These are phyloP conservation scores for Asclepias syriaca DNA, from an alignment of 257 asterid species.

Conservation along the genomic window DNA sequence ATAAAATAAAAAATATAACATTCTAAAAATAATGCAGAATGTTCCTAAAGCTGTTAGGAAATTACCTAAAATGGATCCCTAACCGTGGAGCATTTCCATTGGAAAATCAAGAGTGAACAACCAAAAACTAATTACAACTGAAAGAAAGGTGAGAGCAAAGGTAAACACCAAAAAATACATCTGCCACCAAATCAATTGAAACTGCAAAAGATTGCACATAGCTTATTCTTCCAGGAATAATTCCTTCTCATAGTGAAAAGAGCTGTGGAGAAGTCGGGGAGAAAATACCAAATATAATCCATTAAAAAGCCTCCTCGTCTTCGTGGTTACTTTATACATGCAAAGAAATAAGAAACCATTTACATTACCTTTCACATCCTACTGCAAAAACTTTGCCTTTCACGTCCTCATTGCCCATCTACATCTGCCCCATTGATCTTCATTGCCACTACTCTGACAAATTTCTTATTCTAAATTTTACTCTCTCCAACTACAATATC, in stretches of 20 bases:
- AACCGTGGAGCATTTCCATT: no score
- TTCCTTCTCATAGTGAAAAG: background rate
- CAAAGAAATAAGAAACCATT: background rate
- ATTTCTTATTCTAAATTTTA: background rate
- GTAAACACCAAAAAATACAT: no score
- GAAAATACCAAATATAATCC: background rate
- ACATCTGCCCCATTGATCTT: background rate
- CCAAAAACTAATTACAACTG: no score
- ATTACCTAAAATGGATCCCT: no score
- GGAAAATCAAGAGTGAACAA: no score
- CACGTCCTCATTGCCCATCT: background rate
- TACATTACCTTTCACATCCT: background rate
- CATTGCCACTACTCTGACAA: background rate
- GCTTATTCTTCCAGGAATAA: background rate
- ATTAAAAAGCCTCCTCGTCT: background rate
- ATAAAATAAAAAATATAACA: no score
- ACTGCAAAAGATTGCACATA: background rate
- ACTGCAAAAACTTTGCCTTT: background rate
- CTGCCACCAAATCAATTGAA: background rate
- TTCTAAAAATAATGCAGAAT: no score
- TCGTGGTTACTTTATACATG: background rate
- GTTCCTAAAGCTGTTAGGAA: no score
- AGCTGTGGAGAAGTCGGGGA: background rate
- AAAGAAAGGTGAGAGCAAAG: no score
- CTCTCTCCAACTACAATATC: background rate